These are phyloP conservation scores for Trematosphaeria pertusa DNA, from an alignment of 2,329 filamentous ascomycete genomes.

Conservation along the genomic window DNA sequence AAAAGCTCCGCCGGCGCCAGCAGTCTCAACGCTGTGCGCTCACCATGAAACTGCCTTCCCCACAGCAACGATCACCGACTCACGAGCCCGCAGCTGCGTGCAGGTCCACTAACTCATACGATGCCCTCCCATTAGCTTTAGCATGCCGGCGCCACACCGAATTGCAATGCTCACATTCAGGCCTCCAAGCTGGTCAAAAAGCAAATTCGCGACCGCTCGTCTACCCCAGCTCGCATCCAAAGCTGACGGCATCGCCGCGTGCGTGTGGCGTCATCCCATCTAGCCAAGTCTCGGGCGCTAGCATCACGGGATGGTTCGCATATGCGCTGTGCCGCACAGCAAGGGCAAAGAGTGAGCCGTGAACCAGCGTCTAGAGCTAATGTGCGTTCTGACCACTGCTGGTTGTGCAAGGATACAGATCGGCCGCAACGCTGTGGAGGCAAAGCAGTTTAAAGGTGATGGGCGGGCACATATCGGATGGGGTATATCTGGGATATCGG, in stretches of 20 bases:
- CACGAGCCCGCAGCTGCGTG: neutral
- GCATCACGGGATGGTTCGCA: constrained; percentile 9
- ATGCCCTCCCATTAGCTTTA: no score
- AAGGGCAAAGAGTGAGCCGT: constrained; percentile 20
- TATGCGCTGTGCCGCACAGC: constrained; percentile 9
- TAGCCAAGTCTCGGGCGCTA: no score
- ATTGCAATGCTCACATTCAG: no score
- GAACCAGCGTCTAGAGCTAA: constrained; percentile 15
- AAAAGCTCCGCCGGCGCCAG: neutral
- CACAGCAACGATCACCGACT: constrained; percentile 8
- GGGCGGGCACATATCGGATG: no score
- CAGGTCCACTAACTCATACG: constrained; percentile 3
- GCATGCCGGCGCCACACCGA: no score
- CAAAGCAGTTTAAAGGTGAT: constrained; percentile 3
- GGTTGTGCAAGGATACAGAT: constrained; percentile 16
- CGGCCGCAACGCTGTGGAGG: constrained; percentile 18
- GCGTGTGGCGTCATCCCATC: no score
- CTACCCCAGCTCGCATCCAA: no score
- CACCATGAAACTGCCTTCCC: constrained; percentile 9
- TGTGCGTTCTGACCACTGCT: constrained; percentile 6
- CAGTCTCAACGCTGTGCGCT: constrained; percentile 1
- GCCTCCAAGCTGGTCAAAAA: no score
- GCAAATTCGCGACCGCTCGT: no score
- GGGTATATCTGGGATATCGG: no score
- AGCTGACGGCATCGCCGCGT: no score